These are phyloP conservation scores for Auricularia heimuer DNA, from an alignment of 768 basidiomycete genomes.

Conservation along the genomic window DNA sequence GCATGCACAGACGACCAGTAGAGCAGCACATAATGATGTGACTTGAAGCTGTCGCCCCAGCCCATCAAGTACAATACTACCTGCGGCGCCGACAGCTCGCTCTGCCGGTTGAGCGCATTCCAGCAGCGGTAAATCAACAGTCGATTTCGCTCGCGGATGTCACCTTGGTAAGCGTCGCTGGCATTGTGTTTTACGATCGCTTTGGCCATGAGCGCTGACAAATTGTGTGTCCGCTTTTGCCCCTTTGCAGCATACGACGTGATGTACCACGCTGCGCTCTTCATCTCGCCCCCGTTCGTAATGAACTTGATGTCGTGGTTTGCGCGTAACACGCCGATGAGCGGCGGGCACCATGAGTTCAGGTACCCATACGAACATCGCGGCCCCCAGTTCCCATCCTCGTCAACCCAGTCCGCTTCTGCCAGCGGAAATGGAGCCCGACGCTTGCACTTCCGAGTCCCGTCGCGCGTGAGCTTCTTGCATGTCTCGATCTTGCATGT, in stretches of 20 bases:
- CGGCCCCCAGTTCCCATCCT: slow-evolving; percentile 12
- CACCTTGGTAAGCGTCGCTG: slow-evolving; percentile 9
- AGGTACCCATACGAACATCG: slow-evolving; percentile 10
- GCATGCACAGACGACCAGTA: slow-evolving; percentile 25
- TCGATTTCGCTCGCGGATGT: slow-evolving; percentile 17
- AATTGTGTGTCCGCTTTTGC: slow-evolving; percentile 25
- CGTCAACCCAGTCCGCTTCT: slow-evolving; percentile 8
- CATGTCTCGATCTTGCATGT: slow-evolving; percentile 20
- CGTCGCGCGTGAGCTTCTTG: slow-evolving; percentile 10
- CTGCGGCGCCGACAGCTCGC: slow-evolving; percentile 30
- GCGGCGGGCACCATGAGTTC: slow-evolving; percentile 18
- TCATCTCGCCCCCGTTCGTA: slow-evolving; percentile 26
- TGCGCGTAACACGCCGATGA: slow-evolving; percentile 19
- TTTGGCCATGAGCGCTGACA: slow-evolving; percentile 26
- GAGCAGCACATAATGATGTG: slow-evolving; percentile 27
- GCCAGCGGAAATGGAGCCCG: slow-evolving; percentile 14
- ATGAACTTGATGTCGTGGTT: slow-evolving; percentile 37
- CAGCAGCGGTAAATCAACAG: slow-evolving; percentile 24
- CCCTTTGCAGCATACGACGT: slow-evolving; percentile 28
- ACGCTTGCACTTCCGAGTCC: slow-evolving; percentile 24
- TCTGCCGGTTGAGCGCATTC: slow-evolving; percentile 26
- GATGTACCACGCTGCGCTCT: slow-evolving; percentile 26
- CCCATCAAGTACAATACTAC: slow-evolving; percentile 35
- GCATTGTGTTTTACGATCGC: slow-evolving; percentile 21
- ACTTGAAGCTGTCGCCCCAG: slow-evolving; percentile 29